Evolutionary conservation across 306 rosid genomes (phyloP).

Genomic region (Quercus gilva): DNA sequence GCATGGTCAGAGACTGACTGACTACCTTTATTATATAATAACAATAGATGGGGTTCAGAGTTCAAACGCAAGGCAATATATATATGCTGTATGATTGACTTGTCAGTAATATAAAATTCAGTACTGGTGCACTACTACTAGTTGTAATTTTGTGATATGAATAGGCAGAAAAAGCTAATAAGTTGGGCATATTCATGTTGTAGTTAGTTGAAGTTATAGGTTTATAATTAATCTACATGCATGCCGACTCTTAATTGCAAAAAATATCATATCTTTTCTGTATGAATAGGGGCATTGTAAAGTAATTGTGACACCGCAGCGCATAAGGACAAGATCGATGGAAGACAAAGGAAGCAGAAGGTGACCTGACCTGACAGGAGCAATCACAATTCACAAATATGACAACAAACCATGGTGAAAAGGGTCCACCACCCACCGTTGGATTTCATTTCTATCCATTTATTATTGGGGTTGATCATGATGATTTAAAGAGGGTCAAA

Average conservation of each 20-base stretch:
- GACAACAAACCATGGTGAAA: not conserved
- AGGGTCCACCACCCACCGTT: conserved; percentile 52
- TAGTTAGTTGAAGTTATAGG: too few relatives aligned
- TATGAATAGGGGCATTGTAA: too few relatives aligned
- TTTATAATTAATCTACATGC: too few relatives aligned
- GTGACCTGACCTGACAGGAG: not conserved
- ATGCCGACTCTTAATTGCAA: too few relatives aligned
- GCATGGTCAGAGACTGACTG: not conserved
- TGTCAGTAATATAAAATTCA: not conserved
- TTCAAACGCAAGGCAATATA: not conserved
- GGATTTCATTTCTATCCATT: conserved; percentile 27
- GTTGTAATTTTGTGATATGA: too few relatives aligned
- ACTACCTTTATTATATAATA: not conserved
- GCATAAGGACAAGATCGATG: not conserved
- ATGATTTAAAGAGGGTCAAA: conserved; percentile 4
- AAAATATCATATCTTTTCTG: too few relatives aligned
- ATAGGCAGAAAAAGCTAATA: too few relatives aligned
- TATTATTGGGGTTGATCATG: not conserved
- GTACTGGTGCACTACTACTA: too few relatives aligned
- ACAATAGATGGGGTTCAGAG: too few relatives aligned
- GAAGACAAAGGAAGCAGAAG: not conserved
- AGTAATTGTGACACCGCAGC: too few relatives aligned
- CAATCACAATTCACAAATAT: not conserved
- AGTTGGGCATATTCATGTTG: too few relatives aligned
- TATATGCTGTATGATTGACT: not conserved